Evolutionary conservation across 2,329 filamentous ascomycete genomes (phyloP).

Genomic region (Cytospora schulzeri): DNA sequence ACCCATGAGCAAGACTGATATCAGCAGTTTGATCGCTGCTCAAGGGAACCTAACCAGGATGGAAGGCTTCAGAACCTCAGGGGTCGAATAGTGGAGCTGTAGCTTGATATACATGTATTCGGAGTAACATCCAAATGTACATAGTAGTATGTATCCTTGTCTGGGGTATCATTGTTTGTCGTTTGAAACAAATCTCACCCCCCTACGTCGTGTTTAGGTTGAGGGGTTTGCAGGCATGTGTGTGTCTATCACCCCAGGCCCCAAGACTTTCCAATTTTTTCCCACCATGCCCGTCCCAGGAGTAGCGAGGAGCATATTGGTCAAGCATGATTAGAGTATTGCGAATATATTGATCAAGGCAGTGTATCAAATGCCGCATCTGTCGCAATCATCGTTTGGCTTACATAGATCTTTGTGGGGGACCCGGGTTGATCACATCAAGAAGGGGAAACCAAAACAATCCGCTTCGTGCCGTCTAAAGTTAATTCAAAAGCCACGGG

Average conservation of each 20-base stretch:
- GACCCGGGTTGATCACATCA: background rate
- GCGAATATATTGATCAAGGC: background rate
- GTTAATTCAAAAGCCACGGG: slow-evolving; percentile 7
- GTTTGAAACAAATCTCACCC: slow-evolving; percentile 12
- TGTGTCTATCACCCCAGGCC: background rate
- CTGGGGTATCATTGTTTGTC: slow-evolving; percentile 4
- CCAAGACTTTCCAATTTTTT: background rate
- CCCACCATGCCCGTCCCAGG: background rate
- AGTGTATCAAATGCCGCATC: background rate
- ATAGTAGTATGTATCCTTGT: background rate
- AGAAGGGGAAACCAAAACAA: background rate
- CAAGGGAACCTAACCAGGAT: no score
- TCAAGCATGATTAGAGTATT: background rate
- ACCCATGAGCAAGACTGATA: no score
- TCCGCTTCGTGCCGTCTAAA: slow-evolving; percentile 8
- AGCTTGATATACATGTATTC: no score
- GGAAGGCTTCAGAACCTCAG: background rate
- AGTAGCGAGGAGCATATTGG: background rate
- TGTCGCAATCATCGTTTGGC: background rate
- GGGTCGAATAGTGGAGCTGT: background rate
- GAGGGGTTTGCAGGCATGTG: background rate
- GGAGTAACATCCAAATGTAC: background rate
- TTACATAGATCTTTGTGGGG: background rate
- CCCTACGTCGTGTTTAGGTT: background rate
- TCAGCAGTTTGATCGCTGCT: no score